A percentile compares a stretch with the other conserved stretches of the same genome.
phyloP scores from a whole-genome alignment of 2,329 filamentous ascomycete species.

The Trichoderma sp. region DNA sequence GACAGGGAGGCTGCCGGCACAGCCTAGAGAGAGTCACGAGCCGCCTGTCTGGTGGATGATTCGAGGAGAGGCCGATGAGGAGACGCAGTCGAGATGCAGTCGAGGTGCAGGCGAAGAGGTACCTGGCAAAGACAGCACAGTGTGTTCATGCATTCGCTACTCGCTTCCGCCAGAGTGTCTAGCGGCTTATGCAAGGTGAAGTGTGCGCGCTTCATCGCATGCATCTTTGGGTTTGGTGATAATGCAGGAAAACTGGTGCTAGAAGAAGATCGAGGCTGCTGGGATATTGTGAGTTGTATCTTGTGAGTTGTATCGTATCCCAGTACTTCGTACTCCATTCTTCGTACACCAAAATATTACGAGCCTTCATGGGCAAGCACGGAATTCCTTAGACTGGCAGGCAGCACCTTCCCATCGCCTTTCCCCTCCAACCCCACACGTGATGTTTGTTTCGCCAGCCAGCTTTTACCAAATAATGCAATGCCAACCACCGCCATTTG shows the following conservation, averaged over 20 bases:
- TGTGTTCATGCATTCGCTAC: constrained; percentile 10
- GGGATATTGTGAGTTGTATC: neutral
- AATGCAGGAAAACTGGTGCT: neutral
- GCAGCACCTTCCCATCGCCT: constrained; percentile 3
- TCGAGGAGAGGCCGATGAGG: neutral
- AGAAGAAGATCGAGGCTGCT: neutral
- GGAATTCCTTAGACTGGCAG: neutral
- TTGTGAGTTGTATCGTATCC: neutral
- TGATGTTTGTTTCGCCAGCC: constrained; percentile 11
- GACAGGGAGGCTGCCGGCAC: neutral
- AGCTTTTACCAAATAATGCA: constrained; percentile 2
- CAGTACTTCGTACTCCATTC: neutral
- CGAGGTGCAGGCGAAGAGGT: neutral
- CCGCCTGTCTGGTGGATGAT: constrained; percentile 2
- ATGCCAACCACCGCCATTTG: constrained; percentile 20
- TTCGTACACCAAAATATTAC: neutral
- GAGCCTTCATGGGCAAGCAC: constrained; percentile 9
- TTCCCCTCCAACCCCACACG: constrained; percentile 19
- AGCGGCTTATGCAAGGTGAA: constrained; percentile 1
- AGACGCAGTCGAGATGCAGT: neutral
- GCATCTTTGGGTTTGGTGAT: neutral
- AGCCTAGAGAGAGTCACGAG: constrained; percentile 15
- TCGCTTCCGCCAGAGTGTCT: neutral
- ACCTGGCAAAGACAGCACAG: neutral
- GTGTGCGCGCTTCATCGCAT: constrained; percentile 6